Evolutionary conservation across 2,329 filamentous ascomycete genomes (phyloP), one percentile per base, ranked within the genome.

Genomic region (Daldinia sp.): DNA sequence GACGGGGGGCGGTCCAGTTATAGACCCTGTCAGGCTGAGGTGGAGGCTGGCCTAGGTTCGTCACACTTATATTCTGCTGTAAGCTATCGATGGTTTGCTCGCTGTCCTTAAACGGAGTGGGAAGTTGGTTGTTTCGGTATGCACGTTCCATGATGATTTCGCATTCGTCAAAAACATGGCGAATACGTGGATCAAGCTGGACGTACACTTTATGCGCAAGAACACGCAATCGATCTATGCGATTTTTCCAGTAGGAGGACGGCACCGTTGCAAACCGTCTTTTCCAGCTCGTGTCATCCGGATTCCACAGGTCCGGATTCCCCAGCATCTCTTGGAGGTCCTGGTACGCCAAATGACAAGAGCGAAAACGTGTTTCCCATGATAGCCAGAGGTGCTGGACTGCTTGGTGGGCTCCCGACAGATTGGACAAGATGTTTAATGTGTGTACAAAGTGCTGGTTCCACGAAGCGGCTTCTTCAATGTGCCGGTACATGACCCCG

Each of bases 171-270:
- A 78, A 39, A 1, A 67, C 61, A 0, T 35, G 9, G 5, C 75
- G 77, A 33, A 78, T 69, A 10, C 66, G 69, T 4, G 60, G 60
- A 39, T 73, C 67, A 2, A 66, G 30, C n/a, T 51, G 51, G 1
- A 28, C n/a, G 33, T 75, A 78, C 46, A 77, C 73, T 9, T 51
- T 66, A 0, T 62, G 9, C 1, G 72, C 75, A 13, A 76, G 54
- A 15, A 64, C 56, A 12, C 61, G 46, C 2, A 72, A 46, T 12
- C 72, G 65, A 9, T 73, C 67, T 1, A 57, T 18, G 0, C 41
- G 33, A n/a, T 12, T 56, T 65, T 68, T 73, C 72, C 67, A 75
- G 20, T 56, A 53, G 3, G 68, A 68, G 1, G 75, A 70, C 13
- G 74, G 73, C 10, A 78, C 35, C 15, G 62, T 48, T 12, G 57